Conservation (phyloP, 2,329 filamentous ascomycete genomes). For the Aspergillus oerlinghausenensis region DNA sequence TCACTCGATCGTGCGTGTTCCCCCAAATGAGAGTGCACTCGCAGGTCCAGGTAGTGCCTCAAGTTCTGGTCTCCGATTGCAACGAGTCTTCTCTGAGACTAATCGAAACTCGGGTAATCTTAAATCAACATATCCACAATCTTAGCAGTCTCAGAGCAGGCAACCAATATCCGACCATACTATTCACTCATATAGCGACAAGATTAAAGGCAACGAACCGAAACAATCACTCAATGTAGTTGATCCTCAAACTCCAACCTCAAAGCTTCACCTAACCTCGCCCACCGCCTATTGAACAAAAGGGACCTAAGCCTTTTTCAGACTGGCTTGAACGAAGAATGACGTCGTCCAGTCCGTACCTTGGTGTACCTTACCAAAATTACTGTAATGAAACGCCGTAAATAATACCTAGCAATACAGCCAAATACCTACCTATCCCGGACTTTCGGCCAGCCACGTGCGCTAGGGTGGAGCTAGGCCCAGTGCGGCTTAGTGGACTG, state of each 20-base stretch:
- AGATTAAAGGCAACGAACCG: neutral
- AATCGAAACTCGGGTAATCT: neutral
- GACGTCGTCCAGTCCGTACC: constrained; percentile 8
- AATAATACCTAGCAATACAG: neutral
- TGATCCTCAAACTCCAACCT: neutral
- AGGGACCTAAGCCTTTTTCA: neutral
- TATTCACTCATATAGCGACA: neutral
- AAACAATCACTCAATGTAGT: neutral
- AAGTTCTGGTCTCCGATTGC: neutral
- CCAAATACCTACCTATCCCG: constrained; percentile 4
- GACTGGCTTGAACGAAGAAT: constrained; percentile 2
- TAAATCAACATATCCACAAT: neutral
- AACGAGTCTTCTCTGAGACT: neutral
- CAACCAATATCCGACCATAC: neutral
- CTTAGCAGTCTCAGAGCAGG: neutral
- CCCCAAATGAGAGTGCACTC: neutral
- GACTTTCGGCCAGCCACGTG: constrained; percentile 18
- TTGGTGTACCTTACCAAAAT: neutral
- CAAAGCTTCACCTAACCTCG: neutral
- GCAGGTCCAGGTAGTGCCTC: neutral
- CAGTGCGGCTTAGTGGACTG: constrained; percentile 8
- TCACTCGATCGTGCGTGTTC: neutral
- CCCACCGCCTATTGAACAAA: constrained; percentile 5
- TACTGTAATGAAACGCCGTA: neutral
- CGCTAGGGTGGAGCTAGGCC: constrained; percentile 6